Percentiles rank a stretch among this genome's conserved stretches.
Evolutionary conservation across 495 filamentous ascomycete species (phyloP).

Genomic region (Neurospora sp.): DNA sequence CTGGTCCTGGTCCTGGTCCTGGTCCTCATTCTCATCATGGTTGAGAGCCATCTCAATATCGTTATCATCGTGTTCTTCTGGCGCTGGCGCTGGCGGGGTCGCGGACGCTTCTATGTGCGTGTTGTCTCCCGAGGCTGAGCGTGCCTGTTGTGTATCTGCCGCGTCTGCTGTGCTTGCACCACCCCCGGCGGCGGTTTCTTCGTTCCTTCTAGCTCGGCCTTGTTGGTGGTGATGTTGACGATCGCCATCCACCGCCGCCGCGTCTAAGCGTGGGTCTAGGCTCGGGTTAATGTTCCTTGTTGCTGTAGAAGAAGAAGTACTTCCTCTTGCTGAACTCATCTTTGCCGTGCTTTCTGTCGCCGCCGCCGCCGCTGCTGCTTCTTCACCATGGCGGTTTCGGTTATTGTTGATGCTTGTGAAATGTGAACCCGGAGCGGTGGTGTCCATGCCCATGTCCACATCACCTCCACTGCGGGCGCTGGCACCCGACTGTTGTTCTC

Average conservation of each 20-base stretch:
- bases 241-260: background rate
- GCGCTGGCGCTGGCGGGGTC: too few relatives aligned
- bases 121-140: too few relatives aligned
- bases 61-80: too few relatives aligned
- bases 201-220: background rate
- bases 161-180: background rate
- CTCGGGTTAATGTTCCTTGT: background rate
- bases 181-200: background rate
- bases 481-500: background rate
- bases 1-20: too few relatives aligned
- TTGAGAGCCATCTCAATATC: too few relatives aligned
- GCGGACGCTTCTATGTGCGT: too few relatives aligned
- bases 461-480: background rate
- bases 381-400: background rate
- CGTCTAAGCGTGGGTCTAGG: background rate
- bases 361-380: background rate
- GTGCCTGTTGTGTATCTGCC: too few relatives aligned
- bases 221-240: background rate
- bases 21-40: too few relatives aligned
- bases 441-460: background rate
- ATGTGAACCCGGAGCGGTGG: background rate
- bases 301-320: background rate
- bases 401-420: background rate
- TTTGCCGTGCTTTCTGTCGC: background rate
- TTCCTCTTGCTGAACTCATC: background rate